Evolutionary conservation across 2,329 filamentous ascomycete genomes (phyloP), one percentile per base, ranked within the genome.

Genomic region (Mycocentrospora acerina): DNA sequence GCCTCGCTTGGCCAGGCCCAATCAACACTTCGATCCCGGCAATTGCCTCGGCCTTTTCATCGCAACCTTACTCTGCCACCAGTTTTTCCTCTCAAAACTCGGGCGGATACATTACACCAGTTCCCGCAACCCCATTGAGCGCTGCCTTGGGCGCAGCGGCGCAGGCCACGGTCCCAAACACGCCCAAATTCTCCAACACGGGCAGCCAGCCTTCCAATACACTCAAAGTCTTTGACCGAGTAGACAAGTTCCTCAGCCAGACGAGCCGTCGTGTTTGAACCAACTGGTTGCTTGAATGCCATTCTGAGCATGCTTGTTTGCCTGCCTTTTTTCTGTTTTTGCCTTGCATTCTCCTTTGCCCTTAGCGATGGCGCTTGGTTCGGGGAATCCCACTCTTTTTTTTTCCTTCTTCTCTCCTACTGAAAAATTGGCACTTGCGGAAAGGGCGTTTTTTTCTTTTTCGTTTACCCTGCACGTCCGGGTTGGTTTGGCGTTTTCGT

Each of bases 131-230:
- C 1, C 90, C 91, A 7, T 79, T 95, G 46, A 93, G 88, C 55
- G 90, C 90, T 12, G 90, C 90, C 2, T 75, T 96, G 4, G 91
- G 90, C 1, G 89, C 90, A 5, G 90, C 90, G 14, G 88, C 90
- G 37, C 90, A 95, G 67, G 90, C 90, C 1, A 96, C 89, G 0
- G 84, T 95, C 9, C 86, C 88, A 4, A 87, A 88, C 34, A 67
- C 61, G 11, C 63, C 61, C 16, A 59, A 58, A 24, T 52, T 58
- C 18, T 46, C 47, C 18, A 46, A 52, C 3, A 22, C 9, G 19
- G 19, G 19, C 9, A 22, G 42, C 14, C 53, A 53, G 10, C 45
- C 47, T 4, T 55, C 55, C 9, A 57, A 51, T 25, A 58, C 55
- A 3, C 59, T 63, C 29, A 63, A 64, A 18, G 60, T 66, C 16